phyloP scores from a whole-genome alignment of 768 basidiomycete genomes.

The Hypholoma sublateritium region DNA sequence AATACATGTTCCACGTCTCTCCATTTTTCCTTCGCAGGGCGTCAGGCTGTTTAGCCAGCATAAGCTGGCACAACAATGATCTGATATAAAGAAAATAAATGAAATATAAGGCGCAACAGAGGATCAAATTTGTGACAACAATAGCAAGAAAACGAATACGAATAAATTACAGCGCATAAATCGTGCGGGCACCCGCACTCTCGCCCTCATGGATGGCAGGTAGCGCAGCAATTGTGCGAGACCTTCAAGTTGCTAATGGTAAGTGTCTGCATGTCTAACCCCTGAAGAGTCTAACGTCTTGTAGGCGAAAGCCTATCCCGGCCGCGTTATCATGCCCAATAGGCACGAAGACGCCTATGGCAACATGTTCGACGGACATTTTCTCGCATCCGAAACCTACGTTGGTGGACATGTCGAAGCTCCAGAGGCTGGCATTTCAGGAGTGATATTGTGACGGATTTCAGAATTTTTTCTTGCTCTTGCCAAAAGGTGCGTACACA shows the following conservation, averaged over 20 bases:
- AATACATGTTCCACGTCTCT: constrained; percentile 14
- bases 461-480: constrained; percentile 89
- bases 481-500: constrained; percentile 66
- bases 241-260: constrained; percentile 99
- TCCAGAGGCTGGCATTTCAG: constrained; percentile 98
- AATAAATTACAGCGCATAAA: constrained; percentile 18
- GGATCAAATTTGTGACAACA: constrained; percentile 5
- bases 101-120: not conserved
- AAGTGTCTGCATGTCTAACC: not conserved
- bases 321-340: constrained; percentile 96
- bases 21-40: not conserved
- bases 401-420: constrained; percentile 99
- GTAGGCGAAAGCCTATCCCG: constrained; percentile 94
- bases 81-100: not conserved
- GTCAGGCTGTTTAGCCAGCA: not conserved
- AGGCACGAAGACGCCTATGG: constrained; percentile 91
- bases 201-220: constrained; percentile 39
- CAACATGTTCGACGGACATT: constrained; percentile 92
- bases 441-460: constrained; percentile 92
- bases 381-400: constrained; percentile 95
- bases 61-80: not conserved
- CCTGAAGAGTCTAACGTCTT: not conserved
- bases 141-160: constrained; percentile 8
- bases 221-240: constrained; percentile 72
- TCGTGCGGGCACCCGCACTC: constrained; percentile 44